Conservation (phyloP, 2,329 filamentous ascomycete species). For the Furcasterigmium furcatum region DNA sequence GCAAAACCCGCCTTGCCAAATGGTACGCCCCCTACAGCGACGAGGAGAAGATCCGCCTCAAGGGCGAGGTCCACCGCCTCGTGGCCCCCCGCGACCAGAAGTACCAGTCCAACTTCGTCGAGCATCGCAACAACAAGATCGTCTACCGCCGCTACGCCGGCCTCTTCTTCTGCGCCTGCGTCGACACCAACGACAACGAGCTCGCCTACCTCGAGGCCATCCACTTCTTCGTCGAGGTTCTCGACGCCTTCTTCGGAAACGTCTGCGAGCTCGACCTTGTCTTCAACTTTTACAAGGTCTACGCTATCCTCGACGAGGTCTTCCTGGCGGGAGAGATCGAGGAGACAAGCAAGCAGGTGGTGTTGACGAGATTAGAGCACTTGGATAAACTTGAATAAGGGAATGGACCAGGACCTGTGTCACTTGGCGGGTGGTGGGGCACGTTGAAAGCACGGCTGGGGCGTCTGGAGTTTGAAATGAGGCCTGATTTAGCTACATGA, state of each 20-base stretch:
- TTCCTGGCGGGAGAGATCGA: slow-evolving; percentile 97
- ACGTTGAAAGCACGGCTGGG: neutral
- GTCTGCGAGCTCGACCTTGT: slow-evolving; percentile 95
- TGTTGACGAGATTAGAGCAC: slow-evolving; percentile 90
- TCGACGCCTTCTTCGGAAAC: slow-evolving; percentile 98
- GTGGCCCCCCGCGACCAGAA: slow-evolving; percentile 98
- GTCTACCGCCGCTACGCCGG: slow-evolving; percentile 97
- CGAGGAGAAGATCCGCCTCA: slow-evolving; percentile 98
- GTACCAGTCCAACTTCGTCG: slow-evolving; percentile 99
- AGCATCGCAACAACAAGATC: slow-evolving; percentile 91
- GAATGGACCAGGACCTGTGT: neutral
- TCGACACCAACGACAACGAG: slow-evolving; percentile 99
- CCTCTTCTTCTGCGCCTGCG: slow-evolving; percentile 98
- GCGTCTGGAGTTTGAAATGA: neutral
- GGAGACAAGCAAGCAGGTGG: slow-evolving; percentile 98
- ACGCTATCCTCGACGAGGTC: slow-evolving; percentile 97
- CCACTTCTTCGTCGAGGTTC: slow-evolving; percentile 98
- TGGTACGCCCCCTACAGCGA: slow-evolving; percentile 99
- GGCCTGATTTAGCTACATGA: too few relatives aligned
- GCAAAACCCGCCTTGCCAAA: slow-evolving; percentile 96
- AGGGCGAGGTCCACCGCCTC: slow-evolving; percentile 97
- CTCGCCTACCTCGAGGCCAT: slow-evolving; percentile 95
- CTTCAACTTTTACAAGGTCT: slow-evolving; percentile 83
- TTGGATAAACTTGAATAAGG: slow-evolving; percentile 86
- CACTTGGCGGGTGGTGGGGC: neutral